A percentile compares a stretch with the other conserved stretches of the same genome.
These are phyloP conservation scores for Verticillium isaacii DNA, from an alignment of 2,329 filamentous ascomycete species.

Conservation along the genomic window DNA sequence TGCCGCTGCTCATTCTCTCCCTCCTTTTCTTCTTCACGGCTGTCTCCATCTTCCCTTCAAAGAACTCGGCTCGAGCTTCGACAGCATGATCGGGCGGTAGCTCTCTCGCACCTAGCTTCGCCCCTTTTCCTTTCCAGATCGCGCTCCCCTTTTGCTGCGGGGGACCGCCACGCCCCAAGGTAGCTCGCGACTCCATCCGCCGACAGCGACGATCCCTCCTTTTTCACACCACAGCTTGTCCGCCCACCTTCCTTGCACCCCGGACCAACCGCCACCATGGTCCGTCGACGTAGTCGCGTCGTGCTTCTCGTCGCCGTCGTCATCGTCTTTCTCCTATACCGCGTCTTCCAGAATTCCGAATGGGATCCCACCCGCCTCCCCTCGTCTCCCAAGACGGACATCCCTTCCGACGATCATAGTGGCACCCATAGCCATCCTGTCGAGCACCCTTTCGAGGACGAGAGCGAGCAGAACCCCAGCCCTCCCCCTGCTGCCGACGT, in stretches of 20 bases:
- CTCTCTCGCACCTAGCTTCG: not conserved
- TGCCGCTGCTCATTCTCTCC: not conserved
- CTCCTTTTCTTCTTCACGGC: not conserved
- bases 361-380: constrained; percentile 19
- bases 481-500: not conserved
- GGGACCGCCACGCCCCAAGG: not conserved
- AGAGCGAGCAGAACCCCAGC: constrained; percentile 4
- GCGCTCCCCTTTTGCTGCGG: not conserved
- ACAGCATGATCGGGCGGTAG: not conserved
- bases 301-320: constrained; percentile 52
- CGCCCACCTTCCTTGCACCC: not conserved
- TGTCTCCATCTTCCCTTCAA: not conserved
- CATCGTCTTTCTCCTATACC: constrained; percentile 50
- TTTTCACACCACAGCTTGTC: not conserved
- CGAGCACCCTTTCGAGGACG: constrained; percentile 3
- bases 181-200: not conserved
- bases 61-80: not conserved
- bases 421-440: not conserved
- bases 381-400: constrained; percentile 5
- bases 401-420: not conserved
- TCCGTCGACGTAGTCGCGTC: constrained; percentile 58
- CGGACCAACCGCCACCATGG: constrained; percentile 33
- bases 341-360: constrained; percentile 35
- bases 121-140: not conserved
- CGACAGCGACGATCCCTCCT: not conserved